phyloP scores from a whole-genome alignment of 495 filamentous ascomycete genomes.

The Penicillium verhagenii region DNA sequence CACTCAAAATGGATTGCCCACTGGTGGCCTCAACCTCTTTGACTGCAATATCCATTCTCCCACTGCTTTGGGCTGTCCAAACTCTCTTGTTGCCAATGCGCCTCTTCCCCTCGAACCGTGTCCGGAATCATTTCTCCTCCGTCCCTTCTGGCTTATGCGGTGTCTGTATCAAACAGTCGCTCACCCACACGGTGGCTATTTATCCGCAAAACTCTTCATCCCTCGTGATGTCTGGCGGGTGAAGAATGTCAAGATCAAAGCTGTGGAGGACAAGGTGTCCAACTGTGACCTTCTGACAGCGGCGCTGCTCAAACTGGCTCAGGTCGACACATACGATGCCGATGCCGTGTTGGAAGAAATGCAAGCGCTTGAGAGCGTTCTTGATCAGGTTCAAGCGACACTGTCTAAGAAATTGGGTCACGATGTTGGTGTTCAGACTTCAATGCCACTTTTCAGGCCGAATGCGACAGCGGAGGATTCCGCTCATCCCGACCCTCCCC shows the following conservation, averaged over 20 bases:
- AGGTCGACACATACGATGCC: conserved; percentile 83
- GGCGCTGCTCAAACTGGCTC: conserved; percentile 76
- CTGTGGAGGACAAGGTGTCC: conserved; percentile 90
- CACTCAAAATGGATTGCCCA: conserved; percentile 51
- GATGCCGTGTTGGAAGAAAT: conserved; percentile 93
- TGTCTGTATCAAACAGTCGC: conserved; percentile 88
- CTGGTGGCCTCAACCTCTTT: conserved; percentile 77
- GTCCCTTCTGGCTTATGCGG: conserved; percentile 96
- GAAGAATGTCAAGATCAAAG: conserved; percentile 88
- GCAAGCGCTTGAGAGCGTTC: conserved; percentile 81
- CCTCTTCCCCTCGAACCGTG: conserved; percentile 88
- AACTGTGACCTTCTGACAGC: conserved; percentile 91
- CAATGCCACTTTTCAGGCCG: conserved; percentile 66
- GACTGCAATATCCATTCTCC: conserved; percentile 80
- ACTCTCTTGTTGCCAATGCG: conserved; percentile 51
- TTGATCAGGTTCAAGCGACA: conserved; percentile 78
- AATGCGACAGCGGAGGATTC: conserved; percentile 47
- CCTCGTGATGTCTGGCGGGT: conserved; percentile 92
- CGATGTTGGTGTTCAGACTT: conserved; percentile 81
- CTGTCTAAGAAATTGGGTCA: conserved; percentile 82
- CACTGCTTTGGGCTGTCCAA: conserved; percentile 64
- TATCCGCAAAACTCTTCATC: conserved; percentile 87
- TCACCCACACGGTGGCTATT: conserved; percentile 86
- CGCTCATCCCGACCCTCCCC: conserved; percentile 32
- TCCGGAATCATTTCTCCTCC: conserved; percentile 77